phyloP scores from a whole-genome alignment of 768 basidiomycete genomes.

The Mycena floridula region DNA sequence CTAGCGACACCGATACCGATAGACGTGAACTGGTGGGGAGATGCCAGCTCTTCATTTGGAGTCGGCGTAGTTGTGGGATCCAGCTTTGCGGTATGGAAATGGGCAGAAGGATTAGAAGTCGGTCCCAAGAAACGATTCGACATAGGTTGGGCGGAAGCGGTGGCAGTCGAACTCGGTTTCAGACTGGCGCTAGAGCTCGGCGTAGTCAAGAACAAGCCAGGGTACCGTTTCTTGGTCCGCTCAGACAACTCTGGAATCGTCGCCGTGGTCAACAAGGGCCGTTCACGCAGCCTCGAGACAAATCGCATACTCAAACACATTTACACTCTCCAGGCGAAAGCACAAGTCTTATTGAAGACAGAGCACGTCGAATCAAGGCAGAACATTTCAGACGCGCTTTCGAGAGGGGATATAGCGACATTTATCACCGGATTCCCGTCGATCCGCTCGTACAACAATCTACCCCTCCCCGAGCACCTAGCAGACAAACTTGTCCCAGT shows the following conservation, averaged over 20 bases:
- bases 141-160: conserved; percentile 12
- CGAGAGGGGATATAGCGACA: conserved; percentile 17
- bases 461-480: conserved; percentile 11
- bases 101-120: conserved; percentile 19
- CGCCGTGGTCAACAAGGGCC: conserved; percentile 18
- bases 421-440: conserved; percentile 13
- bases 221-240: conserved; percentile 13
- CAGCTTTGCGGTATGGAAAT: conserved; percentile 24
- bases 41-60: conserved; percentile 29
- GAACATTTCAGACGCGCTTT: conserved; percentile 25
- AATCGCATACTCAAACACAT: conserved; percentile 23
- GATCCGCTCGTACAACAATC: neutral
- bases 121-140: conserved; percentile 15
- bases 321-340: conserved; percentile 9
- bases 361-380: conserved; percentile 13
- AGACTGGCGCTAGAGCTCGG: conserved; percentile 7
- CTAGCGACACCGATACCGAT: conserved; percentile 5
- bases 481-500: conserved; percentile 8
- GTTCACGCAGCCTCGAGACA: conserved; percentile 16
- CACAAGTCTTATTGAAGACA: conserved; percentile 7
- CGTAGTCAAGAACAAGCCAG: neutral
- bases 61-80: conserved; percentile 23
- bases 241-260: conserved; percentile 31
- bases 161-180: conserved; percentile 29
- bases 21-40: conserved; percentile 28